Base-by-base conservation (phyloP, 441 rosid genomes). In the Syzygium malaccense region DNA sequence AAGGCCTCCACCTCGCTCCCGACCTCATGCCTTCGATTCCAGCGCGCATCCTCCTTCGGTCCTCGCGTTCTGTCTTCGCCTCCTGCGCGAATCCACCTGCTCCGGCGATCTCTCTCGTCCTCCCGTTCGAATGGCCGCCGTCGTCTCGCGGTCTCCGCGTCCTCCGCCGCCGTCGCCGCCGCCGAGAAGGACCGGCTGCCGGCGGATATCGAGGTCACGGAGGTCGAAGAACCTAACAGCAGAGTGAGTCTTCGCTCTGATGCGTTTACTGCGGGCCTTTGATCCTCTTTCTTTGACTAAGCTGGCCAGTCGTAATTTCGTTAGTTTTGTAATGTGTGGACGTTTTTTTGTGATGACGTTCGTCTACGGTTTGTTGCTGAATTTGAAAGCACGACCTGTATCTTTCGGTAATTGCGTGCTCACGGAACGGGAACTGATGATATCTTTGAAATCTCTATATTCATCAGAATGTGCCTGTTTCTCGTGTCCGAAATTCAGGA, bases 171-270 rank as follows among this genome's bases (percentile, higher is more conserved):
- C 60, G 88, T 86, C 4, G 94, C 88, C 26, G 94, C 88, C 26
- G 48, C 92, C 26, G 95, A 91, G 84, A 91, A 87, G 58, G 98
- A 96, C 87, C 88, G 87, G 90, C 98, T 97, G 87, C 98, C 98
- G 5, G 99, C 99, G 85, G 95, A 94, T 23, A 90, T 97, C 83
- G 89, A 71, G 80, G 95, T 96, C 88, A 92, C 91, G 0, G 98
- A 95, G 94, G 93, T 92, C 80, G 88, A 62, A 86, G 95, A 93
- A 88, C 93, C 98, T 88, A 93, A 96, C 91, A 95, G 99, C 90
- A 94, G 95, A 87, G 99, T 96, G 90, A 92, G 96, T 85, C 62
- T 41, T 58, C 15, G 45, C 41, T 32, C 75, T 13, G 23, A 45
- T 17, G 75, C 23, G 64, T 15, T 57, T 15, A 4, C 58, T n/a